Conservation (phyloP, 2,329 filamentous ascomycete genomes). For the Pezicula neosporulosa region DNA sequence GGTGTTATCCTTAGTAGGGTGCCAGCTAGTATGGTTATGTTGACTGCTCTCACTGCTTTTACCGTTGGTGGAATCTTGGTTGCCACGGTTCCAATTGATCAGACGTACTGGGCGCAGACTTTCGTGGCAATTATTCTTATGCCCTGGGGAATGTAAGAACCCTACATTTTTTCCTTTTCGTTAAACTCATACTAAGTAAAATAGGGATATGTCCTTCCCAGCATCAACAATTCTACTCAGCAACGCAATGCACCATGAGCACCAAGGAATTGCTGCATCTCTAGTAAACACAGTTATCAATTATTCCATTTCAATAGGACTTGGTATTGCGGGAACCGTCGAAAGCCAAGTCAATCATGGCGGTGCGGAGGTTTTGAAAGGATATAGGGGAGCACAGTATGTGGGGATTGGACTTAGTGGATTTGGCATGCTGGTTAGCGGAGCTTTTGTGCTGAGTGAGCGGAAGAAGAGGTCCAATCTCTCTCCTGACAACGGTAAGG, state of each 20-base stretch:
- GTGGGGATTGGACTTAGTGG: conserved; percentile 3
- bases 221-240: too few species aligned
- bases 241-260: too few species aligned
- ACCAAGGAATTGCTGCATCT: too few species aligned
- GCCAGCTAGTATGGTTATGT: conserved; percentile 30
- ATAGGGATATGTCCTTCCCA: too few species aligned
- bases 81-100: conserved; percentile 44
- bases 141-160: conserved; percentile 51
- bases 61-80: conserved; percentile 36
- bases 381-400: conserved; percentile 4
- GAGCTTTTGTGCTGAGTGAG: background rate
- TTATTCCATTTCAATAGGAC: too few species aligned
- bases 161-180: too few species aligned
- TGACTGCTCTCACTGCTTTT: conserved; percentile 33
- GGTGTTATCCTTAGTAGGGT: conserved; percentile 30
- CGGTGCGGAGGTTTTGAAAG: background rate
- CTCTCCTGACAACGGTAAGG: background rate
- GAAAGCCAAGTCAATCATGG: conserved; percentile 16
- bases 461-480: background rate
- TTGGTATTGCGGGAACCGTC: too few species aligned
- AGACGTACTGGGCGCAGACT: conserved; percentile 61
- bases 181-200: too few species aligned
- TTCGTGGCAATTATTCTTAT: conserved; percentile 57
- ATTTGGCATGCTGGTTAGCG: background rate
- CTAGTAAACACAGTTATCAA: too few species aligned